Conservation (phyloP, 371 early-diverging fungal genomes). For the Mucor velutinosus region DNA sequence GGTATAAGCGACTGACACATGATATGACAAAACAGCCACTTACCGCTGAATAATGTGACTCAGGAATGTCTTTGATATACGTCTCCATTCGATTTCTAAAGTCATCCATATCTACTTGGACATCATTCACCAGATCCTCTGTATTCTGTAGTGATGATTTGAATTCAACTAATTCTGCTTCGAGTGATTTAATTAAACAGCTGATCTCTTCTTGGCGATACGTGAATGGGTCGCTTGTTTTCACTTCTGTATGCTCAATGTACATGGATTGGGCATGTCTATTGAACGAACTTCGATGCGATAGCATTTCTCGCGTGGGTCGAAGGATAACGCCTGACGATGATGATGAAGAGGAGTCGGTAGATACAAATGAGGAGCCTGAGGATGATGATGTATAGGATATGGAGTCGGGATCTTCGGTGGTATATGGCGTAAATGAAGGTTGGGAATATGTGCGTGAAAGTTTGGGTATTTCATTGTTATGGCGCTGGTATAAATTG, state of each 20-base stretch:
- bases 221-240: conserved; percentile 12
- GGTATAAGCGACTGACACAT: neutral
- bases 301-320: neutral
- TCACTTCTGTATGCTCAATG: neutral
- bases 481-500: neutral
- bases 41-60: conserved; percentile 47
- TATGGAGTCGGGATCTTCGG: neutral
- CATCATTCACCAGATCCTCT: conserved; percentile 36
- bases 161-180: conserved; percentile 22
- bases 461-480: neutral
- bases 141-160: conserved; percentile 29
- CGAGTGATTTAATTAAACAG: neutral
- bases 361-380: neutral
- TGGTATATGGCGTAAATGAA: neutral
- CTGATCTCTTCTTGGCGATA: conserved; percentile 6
- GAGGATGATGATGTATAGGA: neutral
- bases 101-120: conserved; percentile 42
- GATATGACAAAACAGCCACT: conserved; percentile 4
- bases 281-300: neutral
- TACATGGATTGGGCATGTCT: conserved; percentile 13
- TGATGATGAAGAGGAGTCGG: neutral
- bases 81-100: conserved; percentile 35
- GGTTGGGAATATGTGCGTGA: conserved; percentile 7
- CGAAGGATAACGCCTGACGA: neutral
- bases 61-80: conserved; percentile 48